Evolutionary conservation across 768 basidiomycete species (phyloP).

Genomic region (Daedaleopsis nitida): DNA sequence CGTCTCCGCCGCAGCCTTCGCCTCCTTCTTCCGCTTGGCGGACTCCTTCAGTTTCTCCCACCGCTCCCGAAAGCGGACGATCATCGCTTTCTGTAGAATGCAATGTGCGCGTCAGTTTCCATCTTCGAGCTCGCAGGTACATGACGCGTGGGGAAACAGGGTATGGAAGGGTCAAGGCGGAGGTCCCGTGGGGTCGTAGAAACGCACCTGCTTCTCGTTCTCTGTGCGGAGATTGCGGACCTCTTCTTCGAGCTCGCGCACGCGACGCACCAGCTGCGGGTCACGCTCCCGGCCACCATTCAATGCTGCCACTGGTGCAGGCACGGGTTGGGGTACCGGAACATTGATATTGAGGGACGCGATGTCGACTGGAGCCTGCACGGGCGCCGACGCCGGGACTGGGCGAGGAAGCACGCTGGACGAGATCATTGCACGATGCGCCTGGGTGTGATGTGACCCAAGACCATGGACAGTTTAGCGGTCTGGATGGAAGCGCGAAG

Average conservation of each 20-base stretch:
- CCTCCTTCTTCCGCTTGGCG: slow-evolving; percentile 83
- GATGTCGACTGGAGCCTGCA: slow-evolving; percentile 50
- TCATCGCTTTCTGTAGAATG: slow-evolving; percentile 70
- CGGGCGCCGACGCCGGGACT: slow-evolving; percentile 8
- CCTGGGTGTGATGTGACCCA: slow-evolving; percentile 43
- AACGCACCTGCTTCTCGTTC: slow-evolving; percentile 79
- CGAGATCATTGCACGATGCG: slow-evolving; percentile 77
- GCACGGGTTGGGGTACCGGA: slow-evolving; percentile 44
- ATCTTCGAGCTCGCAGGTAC: background rate
- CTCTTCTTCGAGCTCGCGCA: slow-evolving; percentile 83
- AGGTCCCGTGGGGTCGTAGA: background rate
- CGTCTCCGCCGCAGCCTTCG: slow-evolving; percentile 56
- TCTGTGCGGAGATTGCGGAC: slow-evolving; percentile 61
- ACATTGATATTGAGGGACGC: slow-evolving; percentile 59
- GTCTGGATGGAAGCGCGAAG: background rate
- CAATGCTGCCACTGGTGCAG: slow-evolving; percentile 51
- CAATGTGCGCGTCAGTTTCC: slow-evolving; percentile 7
- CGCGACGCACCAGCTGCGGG: slow-evolving; percentile 44
- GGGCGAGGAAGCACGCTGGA: slow-evolving; percentile 56
- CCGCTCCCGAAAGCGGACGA: slow-evolving; percentile 78
- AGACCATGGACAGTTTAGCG: background rate
- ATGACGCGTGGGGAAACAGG: background rate
- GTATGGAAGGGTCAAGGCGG: background rate
- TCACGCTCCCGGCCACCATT: slow-evolving; percentile 58
- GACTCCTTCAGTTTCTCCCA: slow-evolving; percentile 92